These are phyloP conservation scores for Colletotrichum gloeosporioides DNA, from an alignment of 2,329 filamentous ascomycete species.

Conservation along the genomic window DNA sequence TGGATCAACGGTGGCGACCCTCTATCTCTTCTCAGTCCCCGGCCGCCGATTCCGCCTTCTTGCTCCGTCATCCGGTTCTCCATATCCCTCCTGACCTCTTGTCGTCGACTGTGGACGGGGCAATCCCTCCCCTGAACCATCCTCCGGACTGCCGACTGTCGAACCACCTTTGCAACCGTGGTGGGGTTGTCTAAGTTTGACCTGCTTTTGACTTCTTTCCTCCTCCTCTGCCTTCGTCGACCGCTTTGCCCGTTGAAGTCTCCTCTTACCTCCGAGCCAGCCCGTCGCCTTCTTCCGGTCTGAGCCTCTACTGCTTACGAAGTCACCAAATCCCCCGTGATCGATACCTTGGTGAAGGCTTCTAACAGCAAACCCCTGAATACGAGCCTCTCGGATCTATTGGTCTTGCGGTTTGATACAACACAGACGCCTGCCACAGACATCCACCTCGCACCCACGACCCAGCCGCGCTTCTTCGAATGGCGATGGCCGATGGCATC, in stretches of 20 bases:
- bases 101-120: conserved; percentile 6
- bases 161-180: conserved; percentile 17
- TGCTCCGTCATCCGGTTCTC: conserved; percentile 14
- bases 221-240: background rate
- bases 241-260: background rate
- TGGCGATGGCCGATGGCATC: conserved; percentile 23
- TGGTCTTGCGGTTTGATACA: background rate
- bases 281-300: background rate
- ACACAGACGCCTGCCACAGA: background rate
- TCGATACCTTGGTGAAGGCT: background rate
- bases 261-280: background rate
- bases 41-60: conserved; percentile 8
- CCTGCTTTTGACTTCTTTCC: background rate
- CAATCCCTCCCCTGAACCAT: conserved; percentile 2
- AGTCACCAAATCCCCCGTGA: background rate
- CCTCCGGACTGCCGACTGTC: conserved; percentile 16
- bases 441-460: background rate
- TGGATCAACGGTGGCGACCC: conserved; percentile 16
- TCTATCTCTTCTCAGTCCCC: background rate
- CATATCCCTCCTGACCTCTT: background rate
- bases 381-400: background rate
- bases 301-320: background rate
- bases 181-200: conserved; percentile 18
- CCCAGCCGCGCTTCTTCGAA: conserved; percentile 7
- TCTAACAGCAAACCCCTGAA: background rate